Conservation (phyloP, 2,329 filamentous ascomycete species). For the Teratosphaeria gauchensis region DNA sequence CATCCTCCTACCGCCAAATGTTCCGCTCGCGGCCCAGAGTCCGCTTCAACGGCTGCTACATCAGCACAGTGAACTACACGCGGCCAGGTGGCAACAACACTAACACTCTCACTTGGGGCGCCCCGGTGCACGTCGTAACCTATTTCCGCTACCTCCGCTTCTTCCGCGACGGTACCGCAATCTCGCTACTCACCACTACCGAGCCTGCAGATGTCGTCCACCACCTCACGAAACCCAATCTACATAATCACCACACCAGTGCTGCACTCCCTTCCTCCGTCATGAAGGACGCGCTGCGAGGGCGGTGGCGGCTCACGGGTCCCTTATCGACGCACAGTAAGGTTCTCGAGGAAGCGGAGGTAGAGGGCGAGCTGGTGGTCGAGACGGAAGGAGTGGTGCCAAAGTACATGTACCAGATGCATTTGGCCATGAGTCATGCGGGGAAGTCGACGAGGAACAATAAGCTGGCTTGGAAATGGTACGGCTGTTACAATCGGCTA, state of each 20-base stretch:
- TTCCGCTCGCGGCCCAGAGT: slow-evolving; percentile 76
- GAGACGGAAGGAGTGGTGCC: slow-evolving; percentile 75
- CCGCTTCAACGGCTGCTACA: slow-evolving; percentile 93
- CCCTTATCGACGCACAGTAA: slow-evolving; percentile 21
- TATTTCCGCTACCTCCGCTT: slow-evolving; percentile 97
- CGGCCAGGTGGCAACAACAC: slow-evolving; percentile 66
- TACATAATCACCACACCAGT: slow-evolving; percentile 36
- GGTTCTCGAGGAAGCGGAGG: slow-evolving; percentile 25
- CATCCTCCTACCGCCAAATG: slow-evolving; percentile 48
- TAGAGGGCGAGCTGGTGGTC: slow-evolving; percentile 62
- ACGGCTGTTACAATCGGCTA: slow-evolving; percentile 80
- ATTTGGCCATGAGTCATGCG: slow-evolving; percentile 59
- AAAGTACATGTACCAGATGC: slow-evolving; percentile 80
- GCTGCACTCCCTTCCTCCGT: slow-evolving; percentile 40
- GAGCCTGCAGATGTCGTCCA: slow-evolving; percentile 85
- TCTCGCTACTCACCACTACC: slow-evolving; percentile 69
- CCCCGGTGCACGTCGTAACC: slow-evolving; percentile 87
- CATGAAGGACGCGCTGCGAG: slow-evolving; percentile 59
- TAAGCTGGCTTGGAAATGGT: slow-evolving; percentile 79
- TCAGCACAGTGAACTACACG: slow-evolving; percentile 91
- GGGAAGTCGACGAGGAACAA: slow-evolving; percentile 56
- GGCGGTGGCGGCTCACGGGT: slow-evolving; percentile 57
- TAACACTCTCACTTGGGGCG: slow-evolving; percentile 64
- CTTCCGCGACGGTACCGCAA: slow-evolving; percentile 76
- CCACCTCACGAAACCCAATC: slow-evolving; percentile 62